Evolutionary conservation across 768 basidiomycete genomes (phyloP), one percentile per base, ranked within the genome.

Genomic region (Agrocybe chaxingu): DNA sequence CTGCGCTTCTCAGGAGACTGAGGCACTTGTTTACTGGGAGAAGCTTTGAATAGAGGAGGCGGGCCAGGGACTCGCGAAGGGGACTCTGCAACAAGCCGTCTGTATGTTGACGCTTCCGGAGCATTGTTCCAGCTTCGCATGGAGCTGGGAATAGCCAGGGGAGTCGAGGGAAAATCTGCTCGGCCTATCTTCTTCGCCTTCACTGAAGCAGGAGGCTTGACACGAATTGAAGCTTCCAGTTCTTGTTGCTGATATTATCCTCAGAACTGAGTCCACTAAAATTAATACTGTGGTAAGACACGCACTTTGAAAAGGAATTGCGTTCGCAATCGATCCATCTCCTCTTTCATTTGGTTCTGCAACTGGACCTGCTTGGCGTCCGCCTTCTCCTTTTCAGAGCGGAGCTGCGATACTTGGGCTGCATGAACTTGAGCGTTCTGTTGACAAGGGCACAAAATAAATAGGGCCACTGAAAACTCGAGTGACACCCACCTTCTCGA

Each of bases 251-350:
- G 55, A 50, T 47, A 34, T 42, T 52, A 44, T 44, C 43, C 53
- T 45, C 47, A 18, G 13, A 56, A 34, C 24, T 24, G 3, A 46
- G n/a, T 16, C 38, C 48, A 24, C 44, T 10, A 42, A 32, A 11
- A 35, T 19, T 19, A 19, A 45, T 19, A 33, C 2, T 19, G 16
- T 41, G 32, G 12, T 29, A 35, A 8, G 19, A 51, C 18, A 55
- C 73, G 45, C 67, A 86, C 88, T 68, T 80, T 86, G 72, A 91
- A 89, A 18, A 76, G 71, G 39, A 80, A 78, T 50, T 87, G 80
- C 1, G 87, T 87, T 58, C 78, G 83, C 48, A 88, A 59, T 8
- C 84, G 78, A 62, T 89, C 88, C 54, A 84, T 73, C 57, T 89
- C 85, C 50, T 77, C 80, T 57, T 81, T 81, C 68, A 82, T 70